Conservation (phyloP, 805 yeast genomes). For the Candida vaughaniae region DNA sequence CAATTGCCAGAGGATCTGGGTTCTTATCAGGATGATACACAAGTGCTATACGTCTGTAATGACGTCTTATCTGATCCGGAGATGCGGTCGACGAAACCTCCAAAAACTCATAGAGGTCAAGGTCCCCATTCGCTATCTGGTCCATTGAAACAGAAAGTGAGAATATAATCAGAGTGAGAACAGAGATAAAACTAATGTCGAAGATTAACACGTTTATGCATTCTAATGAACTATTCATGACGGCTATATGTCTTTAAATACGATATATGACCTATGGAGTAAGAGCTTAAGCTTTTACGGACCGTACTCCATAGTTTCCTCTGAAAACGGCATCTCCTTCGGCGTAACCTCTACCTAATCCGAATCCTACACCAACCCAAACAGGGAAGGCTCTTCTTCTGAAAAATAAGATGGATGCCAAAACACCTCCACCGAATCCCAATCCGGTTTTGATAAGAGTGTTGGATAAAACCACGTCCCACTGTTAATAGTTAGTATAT, state of each 20-base stretch:
- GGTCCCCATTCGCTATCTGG: constrained; percentile 19
- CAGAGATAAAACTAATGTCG: too few species aligned
- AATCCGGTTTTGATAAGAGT: constrained; percentile 91
- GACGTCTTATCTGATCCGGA: constrained; percentile 22
- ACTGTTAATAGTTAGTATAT: constrained; percentile 23
- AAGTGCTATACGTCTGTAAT: constrained; percentile 36
- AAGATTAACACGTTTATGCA: too few species aligned
- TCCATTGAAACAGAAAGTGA: too few species aligned
- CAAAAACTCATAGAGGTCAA: constrained; percentile 28
- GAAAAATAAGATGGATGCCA: constrained; percentile 85
- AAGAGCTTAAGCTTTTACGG: constrained; percentile 68
- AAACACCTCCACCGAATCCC: constrained; percentile 95
- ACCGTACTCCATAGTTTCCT: constrained; percentile 71
- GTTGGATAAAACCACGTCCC: constrained; percentile 97
- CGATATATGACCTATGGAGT: too few species aligned
- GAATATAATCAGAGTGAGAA: too few species aligned
- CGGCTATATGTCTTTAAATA: too few species aligned
- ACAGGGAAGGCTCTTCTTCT: constrained; percentile 96
- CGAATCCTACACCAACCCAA: constrained; percentile 96
- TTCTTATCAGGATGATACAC: constrained; percentile 43
- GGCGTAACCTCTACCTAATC: constrained; percentile 95
- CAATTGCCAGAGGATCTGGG: constrained; percentile 22
- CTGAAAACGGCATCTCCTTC: constrained; percentile 98
- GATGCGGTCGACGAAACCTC: constrained; percentile 23
- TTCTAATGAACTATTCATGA: too few species aligned